A percentile compares a stretch with the other conserved stretches of the same genome.
These are phyloP conservation scores for Hura crepitans DNA, from an alignment of 441 rosid species.

Conservation along the genomic window DNA sequence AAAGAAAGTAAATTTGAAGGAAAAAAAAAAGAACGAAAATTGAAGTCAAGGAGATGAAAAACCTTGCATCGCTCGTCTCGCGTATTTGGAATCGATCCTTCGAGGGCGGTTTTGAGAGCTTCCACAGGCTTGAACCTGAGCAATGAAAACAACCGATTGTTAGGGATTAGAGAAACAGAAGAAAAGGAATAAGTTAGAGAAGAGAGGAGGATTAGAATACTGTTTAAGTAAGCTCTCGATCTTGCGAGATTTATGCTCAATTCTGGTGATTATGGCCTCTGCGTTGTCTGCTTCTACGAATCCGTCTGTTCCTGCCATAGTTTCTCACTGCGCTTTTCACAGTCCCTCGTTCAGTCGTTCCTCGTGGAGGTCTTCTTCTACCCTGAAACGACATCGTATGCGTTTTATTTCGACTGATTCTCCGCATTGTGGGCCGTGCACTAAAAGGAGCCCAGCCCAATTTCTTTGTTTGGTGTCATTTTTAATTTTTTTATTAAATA, in stretches of 20 bases:
- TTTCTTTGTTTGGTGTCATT: too few species aligned
- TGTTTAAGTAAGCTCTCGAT: constrained; percentile 87
- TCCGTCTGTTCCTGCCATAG: constrained; percentile 52
- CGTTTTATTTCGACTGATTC: too few species aligned
- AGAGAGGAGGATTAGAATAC: constrained; percentile 23
- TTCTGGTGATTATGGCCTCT: constrained; percentile 71
- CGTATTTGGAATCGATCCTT: constrained; percentile 73
- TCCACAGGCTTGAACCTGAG: constrained; percentile 62
- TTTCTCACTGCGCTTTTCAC: constrained; percentile 8
- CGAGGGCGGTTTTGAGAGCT: constrained; percentile 88
- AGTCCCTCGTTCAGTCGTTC: not conserved
- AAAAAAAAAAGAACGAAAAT: not conserved
- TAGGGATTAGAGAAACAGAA: constrained; percentile 1
- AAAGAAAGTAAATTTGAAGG: not conserved
- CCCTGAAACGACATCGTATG: not conserved
- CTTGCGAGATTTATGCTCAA: constrained; percentile 82
- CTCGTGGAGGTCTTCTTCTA: not conserved
- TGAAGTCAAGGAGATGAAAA: not conserved
- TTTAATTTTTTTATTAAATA: too few species aligned
- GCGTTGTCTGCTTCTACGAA: constrained; percentile 79
- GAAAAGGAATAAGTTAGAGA: not conserved
- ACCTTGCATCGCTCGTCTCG: constrained; percentile 94
- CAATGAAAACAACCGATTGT: not conserved
- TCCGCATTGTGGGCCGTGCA: too few species aligned
- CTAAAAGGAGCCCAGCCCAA: too few species aligned